Base-by-base conservation (phyloP, 768 basidiomycete species). In the Leucocoprinus birnbaumii region DNA sequence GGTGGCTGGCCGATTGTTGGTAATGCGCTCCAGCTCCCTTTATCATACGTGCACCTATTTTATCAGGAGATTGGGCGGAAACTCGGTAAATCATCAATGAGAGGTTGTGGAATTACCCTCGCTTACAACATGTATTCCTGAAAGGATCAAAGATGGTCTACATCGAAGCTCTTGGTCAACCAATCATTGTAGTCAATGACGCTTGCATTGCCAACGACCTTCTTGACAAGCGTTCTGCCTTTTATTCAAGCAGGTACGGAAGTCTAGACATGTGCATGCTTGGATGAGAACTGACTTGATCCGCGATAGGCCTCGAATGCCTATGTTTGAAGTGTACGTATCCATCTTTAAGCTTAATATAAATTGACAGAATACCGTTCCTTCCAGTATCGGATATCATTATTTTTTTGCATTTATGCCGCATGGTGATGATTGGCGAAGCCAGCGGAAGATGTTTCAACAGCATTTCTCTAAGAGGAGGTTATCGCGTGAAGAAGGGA, bases 191-290 rank as follows among this genome's bases (percentile, higher is more conserved):
- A 45, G 57, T 71, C 5, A 83, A 82, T 61, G 72, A 76, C 2
- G 63, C 71, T 16, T 59, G 75, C 40, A 67, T 71, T 1, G 75
- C 76, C 1, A 68, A 68, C 41, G 83, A 85, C 27, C 73, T 85
- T 1, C 77, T 86, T 41, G 83, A 84, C 46, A 83, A 77, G 57
- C 71, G 80, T 4, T 80, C 78, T n/a, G 61, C 67, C 14, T 80
- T 80, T 44, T 85, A 84, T 58, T 83, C 84, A 3, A 80, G 81
- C 58, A 73, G 80, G 58, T 61, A 38, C 11, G 54, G 6, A 42
- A 18, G 2, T 31, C n/a, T n/a, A n/a, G n/a, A n/a, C n/a, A n/a
- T n/a, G n/a, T 31, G 11, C 3, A 19, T 2, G 3, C n/a, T 24
- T 3, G 18, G 10, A 25, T 22, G 21, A 18, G 13, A 21, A 35